phyloP scores from a whole-genome alignment of 2,329 filamentous ascomycete species.

The Tolypocladium guangdongense region DNA sequence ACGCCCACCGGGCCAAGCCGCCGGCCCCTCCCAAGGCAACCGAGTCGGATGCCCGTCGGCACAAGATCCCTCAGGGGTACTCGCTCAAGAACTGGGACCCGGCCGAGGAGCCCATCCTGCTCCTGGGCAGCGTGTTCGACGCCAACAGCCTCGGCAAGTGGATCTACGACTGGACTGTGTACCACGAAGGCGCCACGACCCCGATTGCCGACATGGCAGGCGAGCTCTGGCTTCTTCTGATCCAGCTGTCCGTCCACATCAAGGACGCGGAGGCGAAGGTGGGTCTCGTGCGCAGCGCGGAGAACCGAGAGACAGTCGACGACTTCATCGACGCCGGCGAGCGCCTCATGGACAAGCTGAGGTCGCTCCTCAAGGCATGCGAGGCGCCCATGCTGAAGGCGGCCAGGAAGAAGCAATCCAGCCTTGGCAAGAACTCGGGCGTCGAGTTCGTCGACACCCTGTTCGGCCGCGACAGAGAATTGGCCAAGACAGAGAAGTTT shows the following conservation, averaged over 20 bases:
- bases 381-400: constrained; percentile 93
- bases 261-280: constrained; percentile 78
- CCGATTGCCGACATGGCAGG: constrained; percentile 86
- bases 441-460: constrained; percentile 94
- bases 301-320: constrained; percentile 71
- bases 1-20: constrained; percentile 15
- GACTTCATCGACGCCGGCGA: constrained; percentile 88
- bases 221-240: constrained; percentile 89
- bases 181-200: constrained; percentile 68
- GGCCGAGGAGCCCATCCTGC: constrained; percentile 81
- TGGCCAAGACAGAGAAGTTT: constrained; percentile 82
- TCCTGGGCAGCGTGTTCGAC: constrained; percentile 92
- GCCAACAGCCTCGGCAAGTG: constrained; percentile 96
- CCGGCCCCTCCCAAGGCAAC: constrained; percentile 37
- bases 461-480: constrained; percentile 82
- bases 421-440: constrained; percentile 81
- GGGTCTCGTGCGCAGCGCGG: constrained; percentile 57
- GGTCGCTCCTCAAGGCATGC: constrained; percentile 78
- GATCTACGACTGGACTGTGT: constrained; percentile 99
- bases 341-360: constrained; percentile 74
- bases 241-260: constrained; percentile 87
- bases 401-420: constrained; percentile 57
- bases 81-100: constrained; percentile 99
- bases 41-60: constrained; percentile 47
- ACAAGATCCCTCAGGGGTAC: constrained; percentile 78